phyloP scores from a whole-genome alignment of 2,329 filamentous ascomycete genomes.

The Fusarium liriodendri region DNA sequence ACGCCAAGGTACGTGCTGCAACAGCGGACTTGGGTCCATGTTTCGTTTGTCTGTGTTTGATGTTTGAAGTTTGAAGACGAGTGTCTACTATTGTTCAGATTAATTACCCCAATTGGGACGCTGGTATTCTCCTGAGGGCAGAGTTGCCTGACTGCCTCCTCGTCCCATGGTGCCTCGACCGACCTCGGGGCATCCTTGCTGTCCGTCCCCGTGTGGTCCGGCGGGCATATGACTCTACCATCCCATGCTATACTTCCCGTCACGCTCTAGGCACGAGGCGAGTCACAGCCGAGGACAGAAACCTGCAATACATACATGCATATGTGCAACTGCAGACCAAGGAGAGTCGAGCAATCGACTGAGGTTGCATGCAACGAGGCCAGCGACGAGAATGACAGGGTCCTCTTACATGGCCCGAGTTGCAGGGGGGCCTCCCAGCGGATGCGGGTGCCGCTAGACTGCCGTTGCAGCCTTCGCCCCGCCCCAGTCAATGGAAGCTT shows the following conservation, averaged over 20 bases:
- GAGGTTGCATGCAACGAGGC: not conserved
- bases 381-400: not conserved
- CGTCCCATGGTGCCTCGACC: not conserved
- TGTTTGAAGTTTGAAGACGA: constrained; percentile 9
- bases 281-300: not conserved
- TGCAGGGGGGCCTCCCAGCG: constrained; percentile 19
- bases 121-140: not conserved
- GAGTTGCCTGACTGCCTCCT: not conserved
- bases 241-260: not conserved
- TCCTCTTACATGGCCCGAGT: constrained; percentile 14
- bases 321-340: not conserved
- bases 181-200: not conserved
- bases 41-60: constrained; percentile 31
- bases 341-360: not conserved
- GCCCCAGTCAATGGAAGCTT: not conserved
- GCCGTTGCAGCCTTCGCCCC: not conserved
- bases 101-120: not conserved
- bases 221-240: constrained; percentile 21
- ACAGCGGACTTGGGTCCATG: constrained; percentile 12
- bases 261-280: not conserved
- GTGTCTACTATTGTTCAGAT: not conserved
- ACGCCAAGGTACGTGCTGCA: constrained; percentile 31
- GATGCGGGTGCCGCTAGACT: not conserved
- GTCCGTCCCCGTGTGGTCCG: constrained; percentile 9
- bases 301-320: not conserved